Percentiles rank a stretch among this genome's conserved stretches.
Evolutionary conservation across 495 filamentous ascomycete species (phyloP).

Genomic region (Penicilliopsis zonata): DNA sequence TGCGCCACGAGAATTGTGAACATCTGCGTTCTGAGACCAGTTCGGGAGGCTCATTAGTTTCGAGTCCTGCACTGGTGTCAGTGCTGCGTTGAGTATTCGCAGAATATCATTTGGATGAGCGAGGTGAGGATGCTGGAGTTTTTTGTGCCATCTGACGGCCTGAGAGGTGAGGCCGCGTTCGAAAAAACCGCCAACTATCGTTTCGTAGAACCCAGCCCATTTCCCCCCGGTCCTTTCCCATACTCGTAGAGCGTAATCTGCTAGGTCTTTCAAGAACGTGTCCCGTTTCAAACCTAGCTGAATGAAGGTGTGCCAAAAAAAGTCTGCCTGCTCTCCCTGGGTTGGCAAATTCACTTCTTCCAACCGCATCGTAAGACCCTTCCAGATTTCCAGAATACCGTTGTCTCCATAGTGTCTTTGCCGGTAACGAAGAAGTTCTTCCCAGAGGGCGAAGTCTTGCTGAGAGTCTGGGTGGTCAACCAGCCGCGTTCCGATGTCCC

Average conservation of each 20-base stretch:
- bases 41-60: too few species aligned
- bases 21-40: neutral
- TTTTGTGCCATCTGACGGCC: slow-evolving; percentile 37
- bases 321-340: slow-evolving; percentile 31
- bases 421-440: slow-evolving; percentile 48
- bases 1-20: slow-evolving; percentile 9
- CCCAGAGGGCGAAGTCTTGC: slow-evolving; percentile 50
- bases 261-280: slow-evolving; percentile 34
- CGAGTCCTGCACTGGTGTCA: slow-evolving; percentile 7
- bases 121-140: slow-evolving; percentile 21
- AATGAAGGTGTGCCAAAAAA: slow-evolving; percentile 46
- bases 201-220: slow-evolving; percentile 38
- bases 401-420: slow-evolving; percentile 45
- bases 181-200: slow-evolving; percentile 35
- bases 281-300: slow-evolving; percentile 33
- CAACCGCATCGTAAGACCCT: slow-evolving; percentile 39
- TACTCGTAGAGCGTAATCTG: slow-evolving; percentile 43
- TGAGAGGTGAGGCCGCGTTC: slow-evolving; percentile 16
- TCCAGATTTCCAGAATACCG: slow-evolving; percentile 52
- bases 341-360: slow-evolving; percentile 32
- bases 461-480: slow-evolving; percentile 39
- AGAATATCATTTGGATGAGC: slow-evolving; percentile 19
- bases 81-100: slow-evolving; percentile 19
- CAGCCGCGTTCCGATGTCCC: slow-evolving; percentile 27
- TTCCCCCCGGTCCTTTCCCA: slow-evolving; percentile 24